Evolutionary conservation across 2,329 filamentous ascomycete genomes (phyloP).

Genomic region (Penicillium sp.): DNA sequence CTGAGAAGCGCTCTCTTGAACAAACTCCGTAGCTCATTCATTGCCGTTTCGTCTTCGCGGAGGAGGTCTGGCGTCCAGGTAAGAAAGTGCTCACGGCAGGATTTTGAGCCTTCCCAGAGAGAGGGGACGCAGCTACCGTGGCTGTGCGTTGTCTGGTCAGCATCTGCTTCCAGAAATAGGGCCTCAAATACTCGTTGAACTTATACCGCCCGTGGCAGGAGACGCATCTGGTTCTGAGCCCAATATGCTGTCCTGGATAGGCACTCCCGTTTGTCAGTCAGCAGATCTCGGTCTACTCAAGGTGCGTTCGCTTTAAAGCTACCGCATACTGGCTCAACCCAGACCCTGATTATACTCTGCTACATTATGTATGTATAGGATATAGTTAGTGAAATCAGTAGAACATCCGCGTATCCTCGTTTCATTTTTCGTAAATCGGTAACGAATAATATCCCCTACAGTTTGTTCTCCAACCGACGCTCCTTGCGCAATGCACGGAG

Average conservation of each 20-base stretch:
- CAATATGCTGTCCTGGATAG: too few relatives aligned
- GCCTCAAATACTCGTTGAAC: too few relatives aligned
- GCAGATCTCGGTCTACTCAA: conserved; percentile 1
- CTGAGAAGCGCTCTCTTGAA: neutral
- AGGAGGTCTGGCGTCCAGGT: too few relatives aligned
- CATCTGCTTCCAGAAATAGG: too few relatives aligned
- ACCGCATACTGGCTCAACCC: neutral
- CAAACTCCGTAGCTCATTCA: neutral
- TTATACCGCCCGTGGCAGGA: too few relatives aligned
- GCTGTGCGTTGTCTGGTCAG: too few relatives aligned
- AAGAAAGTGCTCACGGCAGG: too few relatives aligned
- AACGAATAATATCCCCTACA: conserved; percentile 28
- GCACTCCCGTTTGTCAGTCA: too few relatives aligned
- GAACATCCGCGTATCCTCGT: conserved; percentile 13
- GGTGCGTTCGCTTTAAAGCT: conserved; percentile 3
- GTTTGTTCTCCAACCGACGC: conserved; percentile 42
- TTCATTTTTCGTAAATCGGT: conserved; percentile 17
- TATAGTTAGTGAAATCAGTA: conserved; percentile 4
- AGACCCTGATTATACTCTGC: neutral
- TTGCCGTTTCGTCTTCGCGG: too few relatives aligned
- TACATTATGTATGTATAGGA: conserved; percentile 2
- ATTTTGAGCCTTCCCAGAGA: too few relatives aligned
- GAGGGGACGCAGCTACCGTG: too few relatives aligned
- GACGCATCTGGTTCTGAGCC: too few relatives aligned
- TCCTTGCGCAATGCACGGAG: conserved; percentile 49